phyloP scores from a whole-genome alignment of 768 basidiomycete species.

The Collybiopsis luxurians region DNA sequence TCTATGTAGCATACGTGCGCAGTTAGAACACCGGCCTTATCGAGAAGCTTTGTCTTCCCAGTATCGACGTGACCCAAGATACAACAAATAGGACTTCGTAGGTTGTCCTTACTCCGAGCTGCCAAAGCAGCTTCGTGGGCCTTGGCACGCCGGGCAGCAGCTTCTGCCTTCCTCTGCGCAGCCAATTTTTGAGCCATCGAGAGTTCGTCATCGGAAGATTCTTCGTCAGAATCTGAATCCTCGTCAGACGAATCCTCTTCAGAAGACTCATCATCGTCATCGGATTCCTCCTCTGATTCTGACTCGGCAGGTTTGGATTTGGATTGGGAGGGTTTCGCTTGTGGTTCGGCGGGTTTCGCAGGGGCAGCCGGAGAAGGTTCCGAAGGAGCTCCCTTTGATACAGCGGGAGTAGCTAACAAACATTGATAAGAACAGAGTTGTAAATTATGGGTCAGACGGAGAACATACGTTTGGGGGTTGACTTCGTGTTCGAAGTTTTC shows the following conservation, averaged over 20 bases:
- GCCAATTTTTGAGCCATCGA: conserved; percentile 65
- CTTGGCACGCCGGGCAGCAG: conserved; percentile 76
- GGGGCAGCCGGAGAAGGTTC: conserved; percentile 19
- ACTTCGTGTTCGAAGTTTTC: conserved; percentile 23
- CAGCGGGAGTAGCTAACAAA: neutral
- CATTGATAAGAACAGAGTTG: neutral
- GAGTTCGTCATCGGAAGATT: conserved; percentile 62
- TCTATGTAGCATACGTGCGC: neutral
- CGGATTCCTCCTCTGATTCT: conserved; percentile 36
- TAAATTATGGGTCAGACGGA: neutral
- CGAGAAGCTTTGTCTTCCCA: conserved; percentile 95
- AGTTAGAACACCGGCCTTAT: conserved; percentile 62
- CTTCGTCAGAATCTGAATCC: conserved; percentile 43
- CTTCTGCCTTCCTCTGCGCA: conserved; percentile 76
- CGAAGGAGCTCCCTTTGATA: conserved; percentile 9
- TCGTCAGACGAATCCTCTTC: conserved; percentile 49
- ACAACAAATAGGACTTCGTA: conserved; percentile 97
- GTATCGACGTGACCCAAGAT: conserved; percentile 99
- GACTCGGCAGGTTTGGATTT: conserved; percentile 22
- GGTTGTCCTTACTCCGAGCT: conserved; percentile 81
- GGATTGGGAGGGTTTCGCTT: conserved; percentile 16
- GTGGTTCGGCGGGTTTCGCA: conserved; percentile 23
- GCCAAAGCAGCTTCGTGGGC: conserved; percentile 84
- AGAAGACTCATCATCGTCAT: conserved; percentile 36
- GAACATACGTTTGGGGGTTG: conserved; percentile 15